Percentiles rank a stretch among this genome's conserved stretches.
These are phyloP conservation scores for Corchorus capsularis DNA, from an alignment of 345 rosid genomes.

Conservation along the genomic window DNA sequence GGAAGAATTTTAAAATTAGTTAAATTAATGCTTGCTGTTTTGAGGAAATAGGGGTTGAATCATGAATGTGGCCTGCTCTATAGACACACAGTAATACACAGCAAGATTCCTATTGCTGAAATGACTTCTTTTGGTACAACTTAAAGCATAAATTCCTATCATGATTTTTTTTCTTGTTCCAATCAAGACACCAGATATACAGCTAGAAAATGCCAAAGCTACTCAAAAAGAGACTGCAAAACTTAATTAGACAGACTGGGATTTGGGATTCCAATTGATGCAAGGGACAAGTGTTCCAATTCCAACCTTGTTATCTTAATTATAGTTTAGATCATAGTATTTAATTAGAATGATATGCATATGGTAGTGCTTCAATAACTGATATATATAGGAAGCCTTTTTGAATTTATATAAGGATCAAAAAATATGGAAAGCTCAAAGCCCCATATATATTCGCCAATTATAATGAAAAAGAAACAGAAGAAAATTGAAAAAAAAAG, in stretches of 20 bases:
- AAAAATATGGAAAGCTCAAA: neutral
- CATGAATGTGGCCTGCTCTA: neutral
- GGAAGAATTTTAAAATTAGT: neutral
- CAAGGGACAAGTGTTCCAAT: neutral
- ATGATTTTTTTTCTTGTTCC: neutral
- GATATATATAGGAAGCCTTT: neutral
- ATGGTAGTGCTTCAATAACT: neutral
- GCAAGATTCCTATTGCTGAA: neutral
- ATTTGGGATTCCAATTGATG: no score
- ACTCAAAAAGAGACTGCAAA: neutral
- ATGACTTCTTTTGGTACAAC: neutral
- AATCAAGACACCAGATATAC: neutral
- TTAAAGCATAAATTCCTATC: no score
- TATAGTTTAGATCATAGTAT: neutral
- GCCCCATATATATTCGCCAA: neutral
- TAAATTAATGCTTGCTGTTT: neutral
- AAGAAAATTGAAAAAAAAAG: conserved; percentile 1
- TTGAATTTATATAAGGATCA: neutral
- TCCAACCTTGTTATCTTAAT: neutral
- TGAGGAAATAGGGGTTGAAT: neutral
- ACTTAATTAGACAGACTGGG: no score
- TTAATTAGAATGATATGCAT: neutral
- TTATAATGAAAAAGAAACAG: neutral
- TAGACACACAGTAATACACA: neutral
- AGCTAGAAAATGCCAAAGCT: neutral